These are phyloP conservation scores for Aegilops speltoides DNA, from an alignment of 176 grass and related monocot genomes.

Conservation along the genomic window DNA sequence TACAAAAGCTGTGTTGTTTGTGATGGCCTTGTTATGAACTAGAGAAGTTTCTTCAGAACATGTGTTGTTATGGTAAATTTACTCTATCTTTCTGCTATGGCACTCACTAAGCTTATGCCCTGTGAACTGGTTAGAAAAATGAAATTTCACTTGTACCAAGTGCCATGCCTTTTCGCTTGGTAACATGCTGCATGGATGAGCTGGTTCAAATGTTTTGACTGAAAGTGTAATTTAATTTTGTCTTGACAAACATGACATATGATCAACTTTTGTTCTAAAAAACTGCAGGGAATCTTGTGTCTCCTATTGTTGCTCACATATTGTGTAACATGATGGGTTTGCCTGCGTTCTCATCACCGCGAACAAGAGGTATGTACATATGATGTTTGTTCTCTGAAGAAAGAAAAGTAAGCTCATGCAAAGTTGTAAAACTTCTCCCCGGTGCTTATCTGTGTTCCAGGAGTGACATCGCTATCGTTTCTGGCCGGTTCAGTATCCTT, in stretches of 20 bases:
- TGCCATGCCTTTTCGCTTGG: neutral
- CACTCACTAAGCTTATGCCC: neutral
- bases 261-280: conserved; percentile 6
- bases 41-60: neutral
- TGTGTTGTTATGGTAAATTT: neutral
- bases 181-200: conserved; percentile 3
- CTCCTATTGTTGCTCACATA: conserved; percentile 80
- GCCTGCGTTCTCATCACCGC: conserved; percentile 51
- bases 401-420: neutral
- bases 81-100: neutral
- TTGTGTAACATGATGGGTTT: conserved; percentile 94
- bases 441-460: conserved; percentile 41
- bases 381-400: neutral
- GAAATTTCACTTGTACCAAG: neutral
- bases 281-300: conserved; percentile 58
- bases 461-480: conserved; percentile 60
- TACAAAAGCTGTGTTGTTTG: neutral
- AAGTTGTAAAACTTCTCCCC: neutral
- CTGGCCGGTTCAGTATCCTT: conserved; percentile 54
- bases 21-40: neutral
- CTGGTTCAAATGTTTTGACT: conserved; percentile 13
- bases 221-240: conserved; percentile 18
- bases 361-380: conserved; percentile 52
- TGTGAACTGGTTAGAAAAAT: neutral
- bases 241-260: conserved; percentile 4